Base-by-base conservation (phyloP, 352 stramenopile species). In the Blastocystis sp. region DNA sequence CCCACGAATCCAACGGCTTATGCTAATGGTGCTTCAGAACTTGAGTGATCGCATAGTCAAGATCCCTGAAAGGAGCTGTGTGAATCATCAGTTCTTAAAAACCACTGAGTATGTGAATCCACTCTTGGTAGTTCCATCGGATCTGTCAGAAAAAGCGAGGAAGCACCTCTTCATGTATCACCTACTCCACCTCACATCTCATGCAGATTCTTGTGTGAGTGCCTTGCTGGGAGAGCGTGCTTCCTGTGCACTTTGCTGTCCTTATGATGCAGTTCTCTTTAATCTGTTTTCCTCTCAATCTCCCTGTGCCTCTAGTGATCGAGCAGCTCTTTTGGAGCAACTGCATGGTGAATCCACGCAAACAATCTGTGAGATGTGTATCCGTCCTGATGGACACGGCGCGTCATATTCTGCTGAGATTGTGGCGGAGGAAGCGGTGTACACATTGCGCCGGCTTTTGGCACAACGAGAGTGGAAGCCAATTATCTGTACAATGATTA, bases 241-340 rank as follows among this genome's bases (percentile, higher is more conserved):
- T 9, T 37, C 78, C 20, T 89, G 78, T 34, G 50, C 78, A 47
- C 62, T 89, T 11, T 89, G 78, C 64, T 89, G 78, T 62, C 66
- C 78, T 24, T 87, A 16, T 41, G 55, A 68, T 20, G 55, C 55
- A 20, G 45, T 87, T 5, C 55, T 50, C 62, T 59, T 59, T n/a
- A 59, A 59, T n/a, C 50, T 59, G 13, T 59, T 59, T n/a, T 59
- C 50, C 11, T 13, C 13, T 59, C 20, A n/a, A 13, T 59, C 50
- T n/a, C 11, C 50, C 50, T 59, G 50, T 2, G 20, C 2, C 11
- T 13, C 13, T 1, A 13, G 20, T n/a, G 20, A 59, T n/a, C 50
- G 41, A 13, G 41, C 41, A 13, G 11, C 41, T 13, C 63, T 53
- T 16, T 63, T 41, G 37, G 20, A 41, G 37, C n/a, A 79, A 13